Conservation (phyloP, 1,139 yeast genomes). For the Candida labiduridarum region DNA sequence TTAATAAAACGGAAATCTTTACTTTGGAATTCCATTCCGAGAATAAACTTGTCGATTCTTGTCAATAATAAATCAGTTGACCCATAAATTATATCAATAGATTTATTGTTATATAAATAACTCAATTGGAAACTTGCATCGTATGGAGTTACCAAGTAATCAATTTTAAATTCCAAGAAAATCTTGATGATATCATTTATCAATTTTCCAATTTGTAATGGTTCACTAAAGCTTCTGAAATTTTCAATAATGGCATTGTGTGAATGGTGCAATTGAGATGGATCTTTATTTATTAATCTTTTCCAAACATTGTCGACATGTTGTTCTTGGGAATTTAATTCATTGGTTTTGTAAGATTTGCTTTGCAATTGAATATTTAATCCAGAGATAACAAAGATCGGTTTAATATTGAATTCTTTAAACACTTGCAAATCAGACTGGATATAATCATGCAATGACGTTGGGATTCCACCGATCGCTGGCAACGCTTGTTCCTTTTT, state of each 20-base stretch:
- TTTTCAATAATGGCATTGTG: conserved; percentile 34
- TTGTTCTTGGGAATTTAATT: conserved; percentile 48
- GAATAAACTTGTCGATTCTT: conserved; percentile 67
- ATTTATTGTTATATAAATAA: conserved; percentile 57
- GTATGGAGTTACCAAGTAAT: conserved; percentile 81
- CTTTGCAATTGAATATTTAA: conserved; percentile 39
- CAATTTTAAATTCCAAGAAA: conserved; percentile 59
- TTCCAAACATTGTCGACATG: conserved; percentile 52
- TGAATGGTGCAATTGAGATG: conserved; percentile 23
- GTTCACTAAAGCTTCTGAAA: conserved; percentile 50
- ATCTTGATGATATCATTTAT: conserved; percentile 58
- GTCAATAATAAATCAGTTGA: conserved; percentile 77
- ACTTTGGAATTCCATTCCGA: conserved; percentile 68
- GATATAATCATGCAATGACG: conserved; percentile 58
- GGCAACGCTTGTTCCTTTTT: conserved; percentile 73
- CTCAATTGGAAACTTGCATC: conserved; percentile 81
- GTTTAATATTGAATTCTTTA: conserved; percentile 64
- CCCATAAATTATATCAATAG: conserved; percentile 79
- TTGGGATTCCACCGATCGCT: conserved; percentile 85
- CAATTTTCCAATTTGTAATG: conserved; percentile 51
- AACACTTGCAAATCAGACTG: conserved; percentile 66
- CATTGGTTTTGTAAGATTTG: conserved; percentile 33
- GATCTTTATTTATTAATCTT: conserved; percentile 27
- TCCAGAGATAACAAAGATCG: conserved; percentile 76
- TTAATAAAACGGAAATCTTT: conserved; percentile 70